phyloP scores from a whole-genome alignment of 768 basidiomycete genomes.

The Arthromyces matolae region DNA sequence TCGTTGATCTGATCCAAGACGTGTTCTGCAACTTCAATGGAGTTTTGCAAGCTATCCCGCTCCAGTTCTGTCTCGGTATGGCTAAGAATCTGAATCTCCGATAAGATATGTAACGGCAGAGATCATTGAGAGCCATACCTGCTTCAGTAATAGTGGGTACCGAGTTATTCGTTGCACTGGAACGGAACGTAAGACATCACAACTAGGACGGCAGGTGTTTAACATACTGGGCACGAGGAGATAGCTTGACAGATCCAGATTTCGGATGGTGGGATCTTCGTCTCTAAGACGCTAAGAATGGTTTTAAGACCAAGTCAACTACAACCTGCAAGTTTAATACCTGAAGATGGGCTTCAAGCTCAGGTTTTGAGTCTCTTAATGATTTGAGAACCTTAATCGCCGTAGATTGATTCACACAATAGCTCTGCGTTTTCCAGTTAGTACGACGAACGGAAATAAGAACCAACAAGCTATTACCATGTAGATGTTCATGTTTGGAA shows the following conservation, averaged over 20 bases:
- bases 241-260: conserved; percentile 87
- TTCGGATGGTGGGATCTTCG: conserved; percentile 73
- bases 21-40: conserved; percentile 63
- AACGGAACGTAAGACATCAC: conserved; percentile 1
- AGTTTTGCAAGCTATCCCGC: conserved; percentile 45
- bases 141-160: conserved; percentile 86
- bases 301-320: too few relatives aligned
- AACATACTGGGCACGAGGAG: conserved; percentile 83
- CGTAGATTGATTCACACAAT: conserved; percentile 84
- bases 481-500: conserved; percentile 77
- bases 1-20: conserved; percentile 86
- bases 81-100: conserved; percentile 56
- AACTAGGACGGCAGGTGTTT: not conserved
- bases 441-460: not conserved
- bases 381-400: conserved; percentile 77
- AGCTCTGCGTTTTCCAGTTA: conserved; percentile 49
- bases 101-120: not conserved
- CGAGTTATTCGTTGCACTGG: conserved; percentile 93
- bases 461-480: conserved; percentile 44
- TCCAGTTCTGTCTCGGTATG: conserved; percentile 75
- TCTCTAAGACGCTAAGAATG: conserved; percentile 63
- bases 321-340: too few relatives aligned
- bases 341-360: conserved; percentile 63
- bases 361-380: conserved; percentile 62
- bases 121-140: conserved; percentile 35